phyloP scores from a whole-genome alignment of 148 eudicot genomes.

The Agrostemma githago region DNA sequence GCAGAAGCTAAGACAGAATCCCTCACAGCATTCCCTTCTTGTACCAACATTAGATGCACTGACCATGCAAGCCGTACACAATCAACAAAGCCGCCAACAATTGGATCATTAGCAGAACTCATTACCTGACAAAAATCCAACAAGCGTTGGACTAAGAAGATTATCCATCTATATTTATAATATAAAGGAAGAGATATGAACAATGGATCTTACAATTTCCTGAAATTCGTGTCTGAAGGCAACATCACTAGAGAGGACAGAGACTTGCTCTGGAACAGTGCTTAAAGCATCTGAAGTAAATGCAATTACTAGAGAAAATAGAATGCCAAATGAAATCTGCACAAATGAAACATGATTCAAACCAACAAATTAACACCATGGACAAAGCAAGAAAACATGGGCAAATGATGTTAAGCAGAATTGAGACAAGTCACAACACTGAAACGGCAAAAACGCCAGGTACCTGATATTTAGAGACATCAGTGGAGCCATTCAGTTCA shows the following conservation, averaged over 20 bases:
- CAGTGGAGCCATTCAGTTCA: constrained; percentile 53
- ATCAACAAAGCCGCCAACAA: constrained; percentile 61
- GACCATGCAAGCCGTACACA: constrained; percentile 90
- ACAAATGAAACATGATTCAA: constrained; percentile 19
- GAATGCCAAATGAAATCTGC: constrained; percentile 82
- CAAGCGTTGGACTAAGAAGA: constrained; percentile 3
- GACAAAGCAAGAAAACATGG: constrained; percentile 2
- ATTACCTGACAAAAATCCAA: constrained; percentile 44
- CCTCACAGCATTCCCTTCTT: constrained; percentile 48
- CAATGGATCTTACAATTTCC: constrained; percentile 54
- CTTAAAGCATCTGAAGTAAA: constrained; percentile 87
- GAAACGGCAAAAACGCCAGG: constrained; percentile 1
- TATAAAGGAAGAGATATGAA: constrained; percentile 15
- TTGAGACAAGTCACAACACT: neutral
- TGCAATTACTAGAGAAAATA: constrained; percentile 78
- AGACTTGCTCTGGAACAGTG: constrained; percentile 57
- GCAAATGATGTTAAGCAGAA: neutral
- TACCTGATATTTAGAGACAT: constrained; percentile 76
- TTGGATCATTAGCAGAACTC: constrained; percentile 52
- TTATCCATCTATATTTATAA: neutral
- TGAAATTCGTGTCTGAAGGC: constrained; percentile 87
- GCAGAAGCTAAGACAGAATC: constrained; percentile 43
- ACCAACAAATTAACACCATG: constrained; percentile 2
- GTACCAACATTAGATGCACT: constrained; percentile 68
- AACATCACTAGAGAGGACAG: constrained; percentile 60